Evolutionary conservation across 169 alveolate species (phyloP), one percentile per base, ranked within the genome.

Genomic region (Theileria orientalis): DNA sequence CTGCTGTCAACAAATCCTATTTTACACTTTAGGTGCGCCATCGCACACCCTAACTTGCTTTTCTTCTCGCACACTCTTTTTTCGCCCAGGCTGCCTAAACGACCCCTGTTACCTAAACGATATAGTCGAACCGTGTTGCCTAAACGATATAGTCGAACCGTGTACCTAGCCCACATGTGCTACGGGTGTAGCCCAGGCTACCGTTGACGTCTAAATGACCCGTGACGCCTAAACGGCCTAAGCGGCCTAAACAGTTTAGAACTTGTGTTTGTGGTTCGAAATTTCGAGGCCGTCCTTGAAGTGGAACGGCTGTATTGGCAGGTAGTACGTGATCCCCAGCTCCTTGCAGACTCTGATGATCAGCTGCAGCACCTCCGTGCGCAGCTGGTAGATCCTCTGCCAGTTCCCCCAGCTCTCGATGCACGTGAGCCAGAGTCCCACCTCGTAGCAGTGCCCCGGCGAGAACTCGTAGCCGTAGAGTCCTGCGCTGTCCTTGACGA

Each of bases 371-470:
- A 90, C 57, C 59, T 90, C 92, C 23, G 90, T 72, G 56, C 85
- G 54, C n/a, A 90, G 69, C 63, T 73, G 91, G 69, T 75, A 85
- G 2, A 90, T 87, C 25, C 88, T 73, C 63, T 86, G 79, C 94
- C 94, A 90, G 35, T 90, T 90, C 0, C 90, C 92, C 94, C 94
- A 90, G 19, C 91, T 82, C 68, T 90, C 94, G 33, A 90, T 80
- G 63, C 94, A 90, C 69, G 86, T 90, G 27, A 85, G 72, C 94
- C 94, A 90, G 44, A 85, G 64, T 49, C 90, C 75, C 5, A 90
- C 32, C 61, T 82, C 77, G 60, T 83, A 83, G 62, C 86, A 88
- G 78, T 92, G 90, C 2, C 96, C 96, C 14, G 96, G 96, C 69
- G 84, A 86, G 35, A 90, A 78, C 32, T 90, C 89, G 63, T 44